Conservation (phyloP, 2,329 filamentous ascomycete genomes). For the Balansia obtecta region DNA sequence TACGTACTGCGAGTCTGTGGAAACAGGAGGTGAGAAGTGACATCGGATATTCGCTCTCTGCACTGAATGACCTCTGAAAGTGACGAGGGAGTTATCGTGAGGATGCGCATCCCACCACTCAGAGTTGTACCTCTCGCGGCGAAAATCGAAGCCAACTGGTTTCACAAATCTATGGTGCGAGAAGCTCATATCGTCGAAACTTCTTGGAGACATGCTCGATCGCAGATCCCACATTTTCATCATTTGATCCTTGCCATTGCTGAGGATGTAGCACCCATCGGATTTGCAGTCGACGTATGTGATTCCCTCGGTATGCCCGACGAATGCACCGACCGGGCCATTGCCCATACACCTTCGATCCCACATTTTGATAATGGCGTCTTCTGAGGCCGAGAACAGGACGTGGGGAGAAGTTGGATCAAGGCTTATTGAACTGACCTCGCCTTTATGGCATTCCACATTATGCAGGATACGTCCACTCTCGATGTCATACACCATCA, state of each 20-base stretch:
- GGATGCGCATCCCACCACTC: constrained; percentile 46
- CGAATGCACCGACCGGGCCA: constrained; percentile 52
- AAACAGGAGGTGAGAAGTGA: constrained; percentile 81
- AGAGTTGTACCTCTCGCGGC: constrained; percentile 53
- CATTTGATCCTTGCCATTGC: constrained; percentile 90
- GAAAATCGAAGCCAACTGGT: no score
- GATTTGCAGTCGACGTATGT: constrained; percentile 61
- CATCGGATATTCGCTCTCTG: constrained; percentile 85
- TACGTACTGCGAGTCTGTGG: constrained; percentile 82
- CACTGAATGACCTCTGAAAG: constrained; percentile 82
- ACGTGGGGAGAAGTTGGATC: constrained; percentile 84
- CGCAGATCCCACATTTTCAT: constrained; percentile 96
- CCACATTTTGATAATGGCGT: constrained; percentile 92
- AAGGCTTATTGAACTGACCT: constrained; percentile 95
- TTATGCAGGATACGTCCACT: constrained; percentile 60
- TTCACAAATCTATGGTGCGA: no score
- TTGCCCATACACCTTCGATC: constrained; percentile 87
- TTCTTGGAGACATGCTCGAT: constrained; percentile 77
- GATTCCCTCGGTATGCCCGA: constrained; percentile 53
- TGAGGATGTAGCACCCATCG: constrained; percentile 71
- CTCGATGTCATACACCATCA: constrained; percentile 90
- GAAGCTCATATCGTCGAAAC: no score
- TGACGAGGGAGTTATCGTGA: constrained; percentile 87
- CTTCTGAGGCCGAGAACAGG: constrained; percentile 90
- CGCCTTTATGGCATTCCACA: constrained; percentile 67